phyloP scores from a whole-genome alignment of 164 flowering plant genomes.

The Chimonanthus praecox region DNA sequence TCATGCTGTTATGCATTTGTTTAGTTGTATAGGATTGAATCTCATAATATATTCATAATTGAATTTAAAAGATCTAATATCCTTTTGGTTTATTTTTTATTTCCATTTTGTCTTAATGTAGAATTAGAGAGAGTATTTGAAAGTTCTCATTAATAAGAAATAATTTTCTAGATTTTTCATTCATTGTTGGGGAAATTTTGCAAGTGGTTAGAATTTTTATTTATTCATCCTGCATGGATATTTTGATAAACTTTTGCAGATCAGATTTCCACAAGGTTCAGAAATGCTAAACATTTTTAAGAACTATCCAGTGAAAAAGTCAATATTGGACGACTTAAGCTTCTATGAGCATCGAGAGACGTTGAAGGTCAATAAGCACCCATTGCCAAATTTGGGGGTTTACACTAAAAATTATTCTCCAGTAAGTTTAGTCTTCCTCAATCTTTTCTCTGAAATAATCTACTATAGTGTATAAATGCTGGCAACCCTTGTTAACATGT shows the following conservation, averaged over 20 bases:
- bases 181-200: neutral
- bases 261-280: constrained; percentile 48
- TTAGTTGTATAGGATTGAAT: neutral
- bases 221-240: neutral
- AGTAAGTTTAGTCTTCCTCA: neutral
- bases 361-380: constrained; percentile 25
- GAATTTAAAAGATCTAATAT: no score
- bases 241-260: constrained; percentile 31
- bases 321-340: constrained; percentile 59
- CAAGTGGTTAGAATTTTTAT: neutral
- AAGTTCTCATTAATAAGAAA: neutral
- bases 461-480: no score
- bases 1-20: neutral
- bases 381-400: neutral
- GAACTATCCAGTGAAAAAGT: constrained; percentile 38
- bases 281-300: constrained; percentile 70
- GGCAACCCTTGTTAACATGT: no score
- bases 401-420: neutral
- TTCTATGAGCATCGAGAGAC: constrained; percentile 69
- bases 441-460: neutral
- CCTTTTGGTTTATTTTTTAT: neutral
- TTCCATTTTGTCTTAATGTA: neutral
- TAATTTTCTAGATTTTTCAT: neutral
- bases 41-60: neutral
- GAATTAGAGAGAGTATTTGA: neutral